Evolutionary conservation across 1,284 basidiomycete genomes (phyloP).

Genomic region (Cryptococcus deneoformans): DNA sequence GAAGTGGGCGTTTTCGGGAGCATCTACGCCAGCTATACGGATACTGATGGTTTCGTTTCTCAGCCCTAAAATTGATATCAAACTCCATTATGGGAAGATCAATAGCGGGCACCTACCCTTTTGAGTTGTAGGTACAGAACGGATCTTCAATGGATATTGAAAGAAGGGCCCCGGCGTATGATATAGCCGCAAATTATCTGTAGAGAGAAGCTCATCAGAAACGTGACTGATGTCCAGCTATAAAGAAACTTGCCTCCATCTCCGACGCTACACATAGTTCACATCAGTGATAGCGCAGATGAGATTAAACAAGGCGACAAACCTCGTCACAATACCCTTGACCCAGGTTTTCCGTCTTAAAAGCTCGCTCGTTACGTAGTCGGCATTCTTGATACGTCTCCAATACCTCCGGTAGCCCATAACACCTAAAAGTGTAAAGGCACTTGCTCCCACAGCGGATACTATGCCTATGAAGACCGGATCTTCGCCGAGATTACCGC

Average conservation of each 20-base stretch:
- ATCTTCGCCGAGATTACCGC: slow-evolving; percentile 14
- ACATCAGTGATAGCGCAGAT: not conserved
- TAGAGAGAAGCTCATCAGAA: too few relatives aligned
- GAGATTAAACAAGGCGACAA: slow-evolving; percentile 19
- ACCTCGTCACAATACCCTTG: slow-evolving; percentile 71
- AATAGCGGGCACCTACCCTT: slow-evolving; percentile 56
- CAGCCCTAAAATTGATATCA: slow-evolving; percentile 54
- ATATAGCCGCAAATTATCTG: slow-evolving; percentile 61
- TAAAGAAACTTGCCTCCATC: slow-evolving; percentile 54
- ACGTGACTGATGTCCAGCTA: not conserved
- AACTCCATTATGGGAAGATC: not conserved
- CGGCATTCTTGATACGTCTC: slow-evolving; percentile 59
- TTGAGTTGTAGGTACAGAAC: slow-evolving; percentile 57
- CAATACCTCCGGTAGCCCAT: slow-evolving; percentile 59
- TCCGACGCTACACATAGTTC: slow-evolving; percentile 60
- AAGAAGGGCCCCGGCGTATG: slow-evolving; percentile 77
- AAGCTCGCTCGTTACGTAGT: slow-evolving; percentile 63
- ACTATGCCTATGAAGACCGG: slow-evolving; percentile 32
- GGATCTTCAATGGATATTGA: slow-evolving; percentile 66
- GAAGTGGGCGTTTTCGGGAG: slow-evolving; percentile 80
- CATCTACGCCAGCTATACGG: slow-evolving; percentile 81
- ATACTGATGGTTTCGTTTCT: slow-evolving; percentile 76
- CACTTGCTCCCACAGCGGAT: slow-evolving; percentile 38
- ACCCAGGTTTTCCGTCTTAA: slow-evolving; percentile 62
- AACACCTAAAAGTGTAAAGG: slow-evolving; percentile 50